These are phyloP conservation scores for Scedosporium aurantiacum DNA, from an alignment of 2,329 filamentous ascomycete species.

Conservation along the genomic window DNA sequence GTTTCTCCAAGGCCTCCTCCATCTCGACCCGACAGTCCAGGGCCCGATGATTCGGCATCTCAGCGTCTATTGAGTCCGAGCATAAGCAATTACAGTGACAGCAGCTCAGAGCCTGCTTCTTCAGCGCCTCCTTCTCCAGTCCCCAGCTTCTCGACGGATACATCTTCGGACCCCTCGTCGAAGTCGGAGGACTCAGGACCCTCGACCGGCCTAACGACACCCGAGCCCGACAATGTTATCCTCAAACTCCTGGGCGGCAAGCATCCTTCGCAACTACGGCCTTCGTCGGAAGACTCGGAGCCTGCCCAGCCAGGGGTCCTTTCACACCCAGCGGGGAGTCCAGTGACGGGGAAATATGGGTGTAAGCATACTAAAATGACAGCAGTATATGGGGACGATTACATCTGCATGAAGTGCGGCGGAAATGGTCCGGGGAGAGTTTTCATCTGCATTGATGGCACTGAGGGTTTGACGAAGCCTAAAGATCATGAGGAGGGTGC, in stretches of 20 bases:
- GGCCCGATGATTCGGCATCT: constrained; percentile 1
- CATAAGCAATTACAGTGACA: neutral
- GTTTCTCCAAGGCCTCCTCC: neutral
- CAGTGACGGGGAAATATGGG: neutral
- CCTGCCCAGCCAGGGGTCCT: neutral
- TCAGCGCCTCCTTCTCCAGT: neutral
- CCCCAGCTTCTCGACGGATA: neutral
- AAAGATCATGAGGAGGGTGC: neutral
- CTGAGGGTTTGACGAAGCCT: neutral
- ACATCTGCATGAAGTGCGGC: neutral
- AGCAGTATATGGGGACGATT: neutral
- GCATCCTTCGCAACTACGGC: too few species aligned
- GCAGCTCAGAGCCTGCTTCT: neutral
- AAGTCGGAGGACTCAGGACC: neutral
- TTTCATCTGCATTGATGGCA: neutral
- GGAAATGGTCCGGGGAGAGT: neutral
- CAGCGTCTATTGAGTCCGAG: neutral
- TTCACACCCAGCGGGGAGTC: neutral
- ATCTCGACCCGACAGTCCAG: neutral
- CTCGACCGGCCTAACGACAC: constrained; percentile 3
- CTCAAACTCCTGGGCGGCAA: neutral
- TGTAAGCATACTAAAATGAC: neutral
- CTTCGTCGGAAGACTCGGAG: neutral
- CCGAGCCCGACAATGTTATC: neutral
- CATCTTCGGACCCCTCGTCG: neutral